A percentile compares a stretch with the other conserved stretches of the same genome.
phyloP scores from a whole-genome alignment of 345 rosid genomes.

The Heritiera littoralis region DNA sequence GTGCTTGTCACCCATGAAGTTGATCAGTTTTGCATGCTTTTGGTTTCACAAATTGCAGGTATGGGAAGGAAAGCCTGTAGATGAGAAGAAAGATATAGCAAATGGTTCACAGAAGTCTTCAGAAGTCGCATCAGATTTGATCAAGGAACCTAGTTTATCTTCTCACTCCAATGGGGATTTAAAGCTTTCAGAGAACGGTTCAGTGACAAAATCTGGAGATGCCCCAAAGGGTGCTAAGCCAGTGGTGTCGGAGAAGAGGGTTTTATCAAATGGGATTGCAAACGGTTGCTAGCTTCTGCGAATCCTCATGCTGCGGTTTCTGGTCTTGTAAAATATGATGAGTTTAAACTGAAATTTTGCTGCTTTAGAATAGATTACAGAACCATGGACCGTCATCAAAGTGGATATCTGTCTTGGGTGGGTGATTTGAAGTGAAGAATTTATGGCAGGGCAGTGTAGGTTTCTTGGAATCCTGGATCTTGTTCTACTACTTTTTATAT shows the following conservation, averaged over 20 bases:
- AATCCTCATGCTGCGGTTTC: slow-evolving; percentile 24
- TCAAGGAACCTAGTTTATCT: slow-evolving; percentile 29
- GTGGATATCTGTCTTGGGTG: background rate
- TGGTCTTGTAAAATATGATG: background rate
- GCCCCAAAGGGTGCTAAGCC: slow-evolving; percentile 10
- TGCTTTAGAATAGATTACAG: slow-evolving; percentile 6
- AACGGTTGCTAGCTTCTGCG: slow-evolving; percentile 44
- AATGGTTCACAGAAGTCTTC: slow-evolving; percentile 23
- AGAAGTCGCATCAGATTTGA: slow-evolving; percentile 30
- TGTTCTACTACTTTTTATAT: too few relatives aligned
- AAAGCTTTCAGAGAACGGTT: slow-evolving; percentile 40
- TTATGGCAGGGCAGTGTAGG: slow-evolving; percentile 11
- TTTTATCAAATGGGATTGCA: slow-evolving; percentile 29
- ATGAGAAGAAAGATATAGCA: slow-evolving; percentile 34
- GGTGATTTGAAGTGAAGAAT: background rate
- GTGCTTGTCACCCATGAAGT: background rate
- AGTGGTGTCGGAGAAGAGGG: slow-evolving; percentile 28
- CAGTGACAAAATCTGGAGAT: slow-evolving; percentile 3
- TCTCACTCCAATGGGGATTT: slow-evolving; percentile 30
- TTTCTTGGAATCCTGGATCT: too few relatives aligned
- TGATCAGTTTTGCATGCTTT: background rate
- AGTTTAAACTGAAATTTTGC: slow-evolving; percentile 12
- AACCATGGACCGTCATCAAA: slow-evolving; percentile 1
- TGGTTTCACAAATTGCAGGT: slow-evolving; percentile 29
- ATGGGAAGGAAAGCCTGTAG: slow-evolving; percentile 8